Percentiles rank a stretch among this genome's conserved stretches.
Evolutionary conservation across 148 eudicot species (phyloP).

Genomic region (Nyssa sinensis): DNA sequence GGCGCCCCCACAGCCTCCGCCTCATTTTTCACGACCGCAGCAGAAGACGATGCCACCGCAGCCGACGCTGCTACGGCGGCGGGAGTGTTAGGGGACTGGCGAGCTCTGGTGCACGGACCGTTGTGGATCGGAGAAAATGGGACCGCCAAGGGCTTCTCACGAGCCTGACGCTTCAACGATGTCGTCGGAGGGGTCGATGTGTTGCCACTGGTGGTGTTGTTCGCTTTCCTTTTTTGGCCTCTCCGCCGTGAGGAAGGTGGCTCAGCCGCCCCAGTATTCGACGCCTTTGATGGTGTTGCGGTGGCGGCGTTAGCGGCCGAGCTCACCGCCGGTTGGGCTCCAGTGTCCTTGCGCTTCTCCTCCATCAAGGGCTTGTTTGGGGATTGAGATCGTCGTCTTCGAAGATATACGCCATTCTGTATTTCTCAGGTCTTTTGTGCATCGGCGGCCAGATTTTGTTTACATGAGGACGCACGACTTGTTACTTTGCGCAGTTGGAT

Average conservation of each 20-base stretch:
- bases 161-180: constrained; percentile 66
- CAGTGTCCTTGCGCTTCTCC: constrained; percentile 59
- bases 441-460: background rate
- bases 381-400: background rate
- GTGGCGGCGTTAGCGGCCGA: constrained; percentile 17
- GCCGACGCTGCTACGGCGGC: constrained; percentile 24
- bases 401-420: background rate
- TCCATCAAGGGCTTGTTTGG: constrained; percentile 48
- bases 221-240: constrained; percentile 63
- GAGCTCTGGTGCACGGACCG: constrained; percentile 82
- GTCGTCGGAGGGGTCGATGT: constrained; percentile 34
- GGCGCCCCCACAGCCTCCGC: constrained; percentile 24
- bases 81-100: constrained; percentile 62
- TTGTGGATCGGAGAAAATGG: constrained; percentile 69
- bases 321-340: constrained; percentile 25
- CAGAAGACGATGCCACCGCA: background rate
- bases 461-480: background rate
- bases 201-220: constrained; percentile 21
- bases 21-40: constrained; percentile 31
- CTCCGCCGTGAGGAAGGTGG: constrained; percentile 59
- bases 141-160: constrained; percentile 61
- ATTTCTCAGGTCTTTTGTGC: background rate
- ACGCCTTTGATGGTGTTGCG: constrained; percentile 27
- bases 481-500: background rate
- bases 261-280: constrained; percentile 32